Base-by-base conservation (phyloP, 192 early-diverging fungal species). In the Dissophora ornata region DNA sequence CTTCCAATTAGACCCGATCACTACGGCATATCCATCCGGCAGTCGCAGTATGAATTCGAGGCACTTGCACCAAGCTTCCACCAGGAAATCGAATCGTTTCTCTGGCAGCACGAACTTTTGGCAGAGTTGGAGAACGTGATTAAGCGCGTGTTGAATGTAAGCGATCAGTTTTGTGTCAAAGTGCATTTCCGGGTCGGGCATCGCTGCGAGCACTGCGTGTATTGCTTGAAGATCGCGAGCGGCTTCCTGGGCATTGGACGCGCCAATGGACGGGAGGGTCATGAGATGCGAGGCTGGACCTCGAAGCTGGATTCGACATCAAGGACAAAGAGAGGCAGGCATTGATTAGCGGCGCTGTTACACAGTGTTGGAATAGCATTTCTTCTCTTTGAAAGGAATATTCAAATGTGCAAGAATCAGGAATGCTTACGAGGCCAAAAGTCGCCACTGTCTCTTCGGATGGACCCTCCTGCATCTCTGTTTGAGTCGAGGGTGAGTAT, bases 11-110 rank as follows among this genome's bases (percentile, higher is more conserved):
- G 56, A 21, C 0, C 51, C 65, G 9, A 56, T 22, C 6, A 77
- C n/a, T 16, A 61, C 32, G 0, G 57, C 53, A 26, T 67, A 77
- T 49, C 58, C 65, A 29, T 67, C 64, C 9, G 73, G 64, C 30
- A 77, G 22, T 24, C 38, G 41, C 19, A 77, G 30, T 6, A 75
- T 28, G 22, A 61, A 75, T 12, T 56, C 71, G 9, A 75, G 57
- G 34, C 71, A 75, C 5, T 42, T 41, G 30, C 63, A 55, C 71
- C 71, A 77, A 16, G 73, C 24, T 8, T 77, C 73, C 1, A 67
- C 54, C 16, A 77, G 15, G 28, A 62, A 77, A 50, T 77, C 73
- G 30, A 77, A 67, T 21, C 73, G 64, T 12, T 62, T 67, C 13
- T 67, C 46, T 1, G 24, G 57, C 13, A 42, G 16, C 49, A 57